Conservation (phyloP, 2,329 filamentous ascomycete species). For the Colletotrichum tropicicola region DNA sequence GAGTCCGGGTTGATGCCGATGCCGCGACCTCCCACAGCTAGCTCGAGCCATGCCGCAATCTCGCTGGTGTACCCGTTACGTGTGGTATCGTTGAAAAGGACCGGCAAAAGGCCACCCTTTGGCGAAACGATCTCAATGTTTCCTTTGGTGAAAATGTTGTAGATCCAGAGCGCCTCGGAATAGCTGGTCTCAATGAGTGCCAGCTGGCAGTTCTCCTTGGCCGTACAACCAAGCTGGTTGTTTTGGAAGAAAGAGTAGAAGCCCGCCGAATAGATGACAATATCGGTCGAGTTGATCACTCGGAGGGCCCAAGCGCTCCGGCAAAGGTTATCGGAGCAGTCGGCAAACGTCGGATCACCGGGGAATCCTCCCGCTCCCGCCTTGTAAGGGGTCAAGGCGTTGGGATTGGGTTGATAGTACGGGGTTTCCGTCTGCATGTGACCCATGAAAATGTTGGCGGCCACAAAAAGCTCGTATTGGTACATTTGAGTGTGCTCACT, state of each 20-base stretch:
- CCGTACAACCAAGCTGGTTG: constrained; percentile 51
- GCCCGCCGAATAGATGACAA: constrained; percentile 43
- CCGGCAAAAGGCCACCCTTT: not conserved
- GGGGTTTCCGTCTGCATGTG: constrained; percentile 52
- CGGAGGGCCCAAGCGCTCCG: too few species aligned
- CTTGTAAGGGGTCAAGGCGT: too few species aligned
- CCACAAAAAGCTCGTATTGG: constrained; percentile 56
- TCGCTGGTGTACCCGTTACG: too few species aligned
- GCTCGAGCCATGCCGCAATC: too few species aligned
- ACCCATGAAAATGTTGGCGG: constrained; percentile 54
- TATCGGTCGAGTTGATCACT: not conserved
- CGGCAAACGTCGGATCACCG: too few species aligned
- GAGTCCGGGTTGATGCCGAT: too few species aligned
- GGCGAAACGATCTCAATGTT: not conserved
- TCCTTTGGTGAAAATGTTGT: constrained; percentile 3
- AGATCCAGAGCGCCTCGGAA: not conserved
- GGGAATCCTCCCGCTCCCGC: too few species aligned
- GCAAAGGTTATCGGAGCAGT: too few species aligned
- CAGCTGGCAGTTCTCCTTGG: constrained; percentile 48
- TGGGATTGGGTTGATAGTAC: constrained; percentile 50
- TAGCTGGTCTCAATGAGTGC: constrained; percentile 44
- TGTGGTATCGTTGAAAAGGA: too few species aligned
- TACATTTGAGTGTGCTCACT: constrained; percentile 58
- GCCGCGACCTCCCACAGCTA: too few species aligned
- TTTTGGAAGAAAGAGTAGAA: constrained; percentile 70